Conservation (phyloP, 805 yeast species). For the Candida patagonica region DNA sequence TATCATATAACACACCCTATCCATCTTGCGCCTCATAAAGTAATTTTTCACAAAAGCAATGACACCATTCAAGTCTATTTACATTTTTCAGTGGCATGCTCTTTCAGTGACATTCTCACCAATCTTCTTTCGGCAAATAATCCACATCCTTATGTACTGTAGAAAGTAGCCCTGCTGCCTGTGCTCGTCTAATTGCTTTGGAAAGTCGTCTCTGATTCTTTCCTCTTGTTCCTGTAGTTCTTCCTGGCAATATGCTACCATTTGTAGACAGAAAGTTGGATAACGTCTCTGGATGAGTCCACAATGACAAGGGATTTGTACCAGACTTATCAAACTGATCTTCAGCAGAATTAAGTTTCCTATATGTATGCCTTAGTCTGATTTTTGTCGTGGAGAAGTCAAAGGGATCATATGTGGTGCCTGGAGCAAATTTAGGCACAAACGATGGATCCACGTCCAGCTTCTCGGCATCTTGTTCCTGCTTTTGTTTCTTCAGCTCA, state of each 20-base stretch:
- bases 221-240: constrained; percentile 56
- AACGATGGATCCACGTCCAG: constrained; percentile 29
- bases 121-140: background rate
- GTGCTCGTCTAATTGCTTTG: constrained; percentile 70
- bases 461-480: constrained; percentile 5
- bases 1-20: too few species aligned
- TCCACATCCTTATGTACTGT: constrained; percentile 43
- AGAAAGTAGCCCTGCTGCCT: constrained; percentile 72
- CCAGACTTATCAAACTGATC: constrained; percentile 24
- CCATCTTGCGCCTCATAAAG: too few species aligned
- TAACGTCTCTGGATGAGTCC: constrained; percentile 57
- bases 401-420: constrained; percentile 66
- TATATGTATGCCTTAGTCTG: constrained; percentile 33
- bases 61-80: background rate
- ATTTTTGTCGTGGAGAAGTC: constrained; percentile 60
- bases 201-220: constrained; percentile 63
- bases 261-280: constrained; percentile 57
- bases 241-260: constrained; percentile 70
- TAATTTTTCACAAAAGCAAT: too few species aligned
- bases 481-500: background rate
- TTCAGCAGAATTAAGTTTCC: constrained; percentile 3
- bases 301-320: constrained; percentile 16
- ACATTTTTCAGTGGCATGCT: background rate
- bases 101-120: background rate
- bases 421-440: constrained; percentile 39